Evolutionary conservation across 768 basidiomycete species (phyloP), one percentile per base, ranked within the genome.

Genomic region (Cyclocybe cylindracea): DNA sequence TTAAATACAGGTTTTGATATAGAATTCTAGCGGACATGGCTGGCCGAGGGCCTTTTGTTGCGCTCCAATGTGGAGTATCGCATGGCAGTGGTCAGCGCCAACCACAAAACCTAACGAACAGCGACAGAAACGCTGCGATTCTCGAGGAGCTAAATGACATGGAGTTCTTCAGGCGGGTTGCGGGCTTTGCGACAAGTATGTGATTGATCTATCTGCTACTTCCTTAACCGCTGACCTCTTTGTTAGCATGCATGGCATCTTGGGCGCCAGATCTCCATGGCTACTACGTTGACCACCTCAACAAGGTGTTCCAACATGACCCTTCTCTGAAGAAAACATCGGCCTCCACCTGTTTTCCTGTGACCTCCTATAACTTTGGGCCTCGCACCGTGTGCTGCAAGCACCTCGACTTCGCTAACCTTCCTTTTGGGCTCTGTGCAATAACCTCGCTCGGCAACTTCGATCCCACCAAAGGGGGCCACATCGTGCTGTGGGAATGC

Each of bases 401-500:
- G 7, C 53, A 54, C 35, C 18, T 34, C 11, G 53, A 54, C 34
- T 31, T 35, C 11, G 47, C 39, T n/a, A n/a, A n/a, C n/a, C n/a
- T n/a, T n/a, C n/a, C n/a, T n/a, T n/a, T n/a, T n/a, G n/a, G n/a
- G n/a, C 40, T 48, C 48, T 54, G 53, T 36, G 38, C 46, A 10
- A 37, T 54, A 4, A 36, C n/a, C 0, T 35, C 53, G 1, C 14
- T 51, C 2, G 57, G 57, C 7, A 11, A 24, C 2, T 58, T 39
- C n/a, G 43, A 58, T 19, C 40, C 49, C 9, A 47, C 33, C 4
- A 47, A 48, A 14, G 56, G 56, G 1, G 56, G 56, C 0, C 57
- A 58, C 41, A 33, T 58, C 14, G 42, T 58, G 8, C 36, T 58
- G 1, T 58, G 57, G 57, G 44, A n/a, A n/a, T n/a, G n/a, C n/a